A percentile compares a stretch with the other conserved stretches of the same genome.
phyloP scores from a whole-genome alignment of 1,139 yeast genomes.

The Blastobotrys persicus region DNA sequence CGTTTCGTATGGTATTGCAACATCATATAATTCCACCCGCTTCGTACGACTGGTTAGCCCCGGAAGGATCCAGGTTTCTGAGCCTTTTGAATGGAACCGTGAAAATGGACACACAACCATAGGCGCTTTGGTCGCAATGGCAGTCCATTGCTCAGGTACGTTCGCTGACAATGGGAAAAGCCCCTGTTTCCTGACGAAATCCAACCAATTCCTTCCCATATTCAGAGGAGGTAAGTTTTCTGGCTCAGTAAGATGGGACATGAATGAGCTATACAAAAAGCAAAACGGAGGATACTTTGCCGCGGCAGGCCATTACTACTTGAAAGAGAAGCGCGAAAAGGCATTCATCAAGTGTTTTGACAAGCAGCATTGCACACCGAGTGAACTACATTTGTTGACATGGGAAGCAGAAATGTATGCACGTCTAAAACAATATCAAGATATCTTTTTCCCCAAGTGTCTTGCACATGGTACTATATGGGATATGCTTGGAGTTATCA shows the following conservation, averaged over 20 bases:
- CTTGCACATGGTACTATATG: constrained; percentile 14
- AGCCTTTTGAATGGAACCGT: constrained; percentile 12
- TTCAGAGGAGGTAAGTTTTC: constrained; percentile 7
- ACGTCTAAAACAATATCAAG: constrained; percentile 12
- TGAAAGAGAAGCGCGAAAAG: no score
- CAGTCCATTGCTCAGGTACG: constrained; percentile 11
- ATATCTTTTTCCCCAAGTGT: constrained; percentile 11
- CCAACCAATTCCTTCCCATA: constrained; percentile 7
- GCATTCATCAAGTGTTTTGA: constrained; percentile 8
- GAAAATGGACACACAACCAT: constrained; percentile 15
- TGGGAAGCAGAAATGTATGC: constrained; percentile 18
- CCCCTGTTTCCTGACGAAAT: constrained; percentile 6
- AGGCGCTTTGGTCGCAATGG: constrained; percentile 16
- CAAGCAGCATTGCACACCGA: constrained; percentile 13
- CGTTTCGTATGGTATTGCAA: constrained; percentile 14
- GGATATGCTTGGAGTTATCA: constrained; percentile 13
- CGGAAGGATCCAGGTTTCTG: constrained; percentile 10
- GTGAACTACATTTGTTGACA: constrained; percentile 10
- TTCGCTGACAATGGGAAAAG: no score
- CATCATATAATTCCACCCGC: constrained; percentile 13
- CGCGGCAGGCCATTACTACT: neutral
- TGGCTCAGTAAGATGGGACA: constrained; percentile 6
- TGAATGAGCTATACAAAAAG: neutral
- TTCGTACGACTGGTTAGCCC: constrained; percentile 10
- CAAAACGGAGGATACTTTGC: constrained; percentile 1